Conservation (phyloP, 768 basidiomycete genomes). For the Leccinum uliginosum region DNA sequence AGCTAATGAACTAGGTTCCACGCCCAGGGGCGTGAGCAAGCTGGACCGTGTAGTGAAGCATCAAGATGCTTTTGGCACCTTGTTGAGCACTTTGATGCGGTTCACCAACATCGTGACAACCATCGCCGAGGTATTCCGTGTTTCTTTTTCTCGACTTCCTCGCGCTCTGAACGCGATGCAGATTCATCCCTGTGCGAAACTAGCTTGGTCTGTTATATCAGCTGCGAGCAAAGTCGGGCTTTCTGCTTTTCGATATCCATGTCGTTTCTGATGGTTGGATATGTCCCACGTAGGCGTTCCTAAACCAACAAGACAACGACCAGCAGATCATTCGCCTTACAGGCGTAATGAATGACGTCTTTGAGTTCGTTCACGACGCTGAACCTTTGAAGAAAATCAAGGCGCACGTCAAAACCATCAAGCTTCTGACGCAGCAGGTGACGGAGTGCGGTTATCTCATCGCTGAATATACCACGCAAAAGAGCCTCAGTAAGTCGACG, state of each 20-base stretch:
- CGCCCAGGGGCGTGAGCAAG: background rate
- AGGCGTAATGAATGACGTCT: too few species aligned
- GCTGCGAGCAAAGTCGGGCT: background rate
- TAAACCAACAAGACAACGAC: background rate
- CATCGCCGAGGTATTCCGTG: background rate
- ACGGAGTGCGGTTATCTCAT: conserved; percentile 2
- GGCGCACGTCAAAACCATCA: background rate
- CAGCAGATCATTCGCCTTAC: background rate
- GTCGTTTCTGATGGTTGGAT: background rate
- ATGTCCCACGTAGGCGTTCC: background rate
- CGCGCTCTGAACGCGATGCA: background rate
- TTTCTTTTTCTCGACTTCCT: too few species aligned
- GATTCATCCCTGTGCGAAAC: conserved; percentile 1
- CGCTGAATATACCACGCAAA: background rate
- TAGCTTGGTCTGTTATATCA: background rate
- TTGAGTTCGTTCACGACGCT: background rate
- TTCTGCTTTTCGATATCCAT: background rate
- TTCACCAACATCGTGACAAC: background rate
- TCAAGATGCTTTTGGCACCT: background rate
- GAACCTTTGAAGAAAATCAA: background rate
- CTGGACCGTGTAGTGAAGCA: background rate
- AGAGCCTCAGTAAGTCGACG: background rate
- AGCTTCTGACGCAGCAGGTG: background rate
- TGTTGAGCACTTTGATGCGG: background rate
- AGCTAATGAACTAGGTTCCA: background rate